phyloP scores from a whole-genome alignment of 176 grass and related monocot genomes.

The Tuctoria greenei region DNA sequence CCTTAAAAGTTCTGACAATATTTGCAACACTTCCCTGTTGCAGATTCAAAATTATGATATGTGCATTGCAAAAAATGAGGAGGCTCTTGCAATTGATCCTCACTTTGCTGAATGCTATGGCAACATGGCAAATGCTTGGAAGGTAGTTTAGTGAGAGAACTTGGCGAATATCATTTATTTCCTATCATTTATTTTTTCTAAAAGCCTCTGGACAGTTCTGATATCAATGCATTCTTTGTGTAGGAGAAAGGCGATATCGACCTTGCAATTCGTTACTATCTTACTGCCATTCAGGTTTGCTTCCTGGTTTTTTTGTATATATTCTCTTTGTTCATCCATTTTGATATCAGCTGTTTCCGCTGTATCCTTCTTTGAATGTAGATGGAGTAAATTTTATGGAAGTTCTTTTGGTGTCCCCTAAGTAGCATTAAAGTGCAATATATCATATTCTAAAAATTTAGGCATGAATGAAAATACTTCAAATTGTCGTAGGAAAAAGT shows the following conservation, averaged over 20 bases:
- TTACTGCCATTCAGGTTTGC: slow-evolving; percentile 85
- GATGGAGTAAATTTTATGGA: not conserved
- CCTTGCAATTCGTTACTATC: slow-evolving; percentile 87
- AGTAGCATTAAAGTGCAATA: not conserved
- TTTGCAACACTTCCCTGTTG: slow-evolving; percentile 18
- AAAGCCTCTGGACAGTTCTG: not conserved
- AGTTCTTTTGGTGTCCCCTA: not conserved
- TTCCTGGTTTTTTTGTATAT: slow-evolving; percentile 25
- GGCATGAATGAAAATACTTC: not conserved
- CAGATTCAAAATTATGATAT: slow-evolving; percentile 80
- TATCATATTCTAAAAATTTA: not conserved
- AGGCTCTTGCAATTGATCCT: slow-evolving; percentile 64
- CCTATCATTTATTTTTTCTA: not conserved
- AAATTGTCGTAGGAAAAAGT: not conserved
- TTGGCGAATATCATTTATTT: not conserved
- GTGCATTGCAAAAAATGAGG: slow-evolving; percentile 69
- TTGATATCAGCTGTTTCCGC: not conserved
- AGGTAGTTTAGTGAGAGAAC: slow-evolving; percentile 38
- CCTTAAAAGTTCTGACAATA: not conserved
- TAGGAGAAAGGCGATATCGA: slow-evolving; percentile 96
- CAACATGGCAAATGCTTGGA: slow-evolving; percentile 89
- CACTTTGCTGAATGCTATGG: slow-evolving; percentile 67
- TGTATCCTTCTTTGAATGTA: not conserved
- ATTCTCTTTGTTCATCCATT: not conserved
- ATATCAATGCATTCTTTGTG: not conserved